phyloP scores from a whole-genome alignment of 83 land plant genomes.

The Picea abies region DNA sequence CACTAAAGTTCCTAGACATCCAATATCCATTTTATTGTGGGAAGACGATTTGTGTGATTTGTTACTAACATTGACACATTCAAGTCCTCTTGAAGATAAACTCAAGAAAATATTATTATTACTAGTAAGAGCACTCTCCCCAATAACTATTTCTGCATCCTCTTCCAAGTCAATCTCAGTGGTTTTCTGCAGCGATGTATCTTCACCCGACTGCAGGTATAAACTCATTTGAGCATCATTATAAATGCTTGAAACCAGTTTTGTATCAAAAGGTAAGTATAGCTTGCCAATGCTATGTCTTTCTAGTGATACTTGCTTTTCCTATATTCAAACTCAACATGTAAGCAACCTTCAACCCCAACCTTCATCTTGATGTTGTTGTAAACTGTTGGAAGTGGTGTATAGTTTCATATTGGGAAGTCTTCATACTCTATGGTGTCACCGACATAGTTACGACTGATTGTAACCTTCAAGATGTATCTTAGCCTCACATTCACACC shows the following conservation, averaged over 20 bases:
- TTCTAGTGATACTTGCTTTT: too few relatives aligned
- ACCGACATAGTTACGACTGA: too few relatives aligned
- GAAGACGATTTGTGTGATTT: not conserved
- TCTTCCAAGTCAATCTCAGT: not conserved
- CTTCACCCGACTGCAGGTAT: constrained; percentile 4
- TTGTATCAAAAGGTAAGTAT: not conserved
- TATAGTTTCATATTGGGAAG: too few relatives aligned
- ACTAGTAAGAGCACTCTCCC: constrained; percentile 12
- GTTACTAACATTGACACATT: not conserved
- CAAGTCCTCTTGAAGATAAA: not conserved
- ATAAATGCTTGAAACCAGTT: not conserved
- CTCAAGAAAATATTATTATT: not conserved
- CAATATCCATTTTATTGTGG: not conserved
- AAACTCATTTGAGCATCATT: not conserved
- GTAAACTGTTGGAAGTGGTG: too few relatives aligned
- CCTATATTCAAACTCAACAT: too few relatives aligned
- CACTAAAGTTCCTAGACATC: not conserved
- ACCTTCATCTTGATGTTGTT: too few relatives aligned
- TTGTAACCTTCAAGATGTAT: too few relatives aligned
- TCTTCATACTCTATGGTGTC: too few relatives aligned
- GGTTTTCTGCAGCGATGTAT: not conserved
- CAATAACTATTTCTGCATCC: not conserved
- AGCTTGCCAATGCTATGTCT: too few relatives aligned
- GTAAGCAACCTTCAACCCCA: too few relatives aligned
- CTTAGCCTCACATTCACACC: too few relatives aligned